These are phyloP conservation scores for Komagataella phaffii DNA, from an alignment of 805 yeast species.

Conservation along the genomic window DNA sequence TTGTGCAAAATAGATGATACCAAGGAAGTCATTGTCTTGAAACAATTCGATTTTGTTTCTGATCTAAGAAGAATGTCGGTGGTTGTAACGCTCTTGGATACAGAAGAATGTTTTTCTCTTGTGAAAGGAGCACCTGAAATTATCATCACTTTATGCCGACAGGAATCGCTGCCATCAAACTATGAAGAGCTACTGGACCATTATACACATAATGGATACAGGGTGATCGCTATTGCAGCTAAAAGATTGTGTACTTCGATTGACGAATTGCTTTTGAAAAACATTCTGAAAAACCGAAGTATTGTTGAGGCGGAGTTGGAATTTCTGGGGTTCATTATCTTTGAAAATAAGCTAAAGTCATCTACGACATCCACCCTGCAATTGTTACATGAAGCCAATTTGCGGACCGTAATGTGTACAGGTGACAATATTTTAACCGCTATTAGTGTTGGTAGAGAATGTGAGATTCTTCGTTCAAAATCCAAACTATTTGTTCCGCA, in stretches of 20 bases:
- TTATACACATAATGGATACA: constrained; percentile 87
- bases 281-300: constrained; percentile 43
- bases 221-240: constrained; percentile 88
- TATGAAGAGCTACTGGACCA: constrained; percentile 62
- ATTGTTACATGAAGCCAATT: constrained; percentile 49
- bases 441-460: constrained; percentile 81
- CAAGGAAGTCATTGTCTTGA: constrained; percentile 6
- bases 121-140: constrained; percentile 98
- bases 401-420: constrained; percentile 91
- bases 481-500: constrained; percentile 49
- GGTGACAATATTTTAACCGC: constrained; percentile 96
- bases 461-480: constrained; percentile 42
- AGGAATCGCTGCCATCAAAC: constrained; percentile 58
- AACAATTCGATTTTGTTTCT: constrained; percentile 74
- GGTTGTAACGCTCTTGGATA: constrained; percentile 20
- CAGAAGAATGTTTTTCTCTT: constrained; percentile 22
- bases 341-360: constrained; percentile 79
- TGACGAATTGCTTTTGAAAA: constrained; percentile 20
- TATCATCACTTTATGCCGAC: constrained; percentile 63
- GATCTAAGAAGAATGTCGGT: constrained; percentile 86
- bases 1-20: constrained; percentile 13
- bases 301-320: constrained; percentile 55
- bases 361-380: constrained; percentile 49
- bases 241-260: constrained; percentile 15
- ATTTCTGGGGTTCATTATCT: constrained; percentile 80